Conservation (phyloP, 78 protist species). For the Guillardia theta region DNA sequence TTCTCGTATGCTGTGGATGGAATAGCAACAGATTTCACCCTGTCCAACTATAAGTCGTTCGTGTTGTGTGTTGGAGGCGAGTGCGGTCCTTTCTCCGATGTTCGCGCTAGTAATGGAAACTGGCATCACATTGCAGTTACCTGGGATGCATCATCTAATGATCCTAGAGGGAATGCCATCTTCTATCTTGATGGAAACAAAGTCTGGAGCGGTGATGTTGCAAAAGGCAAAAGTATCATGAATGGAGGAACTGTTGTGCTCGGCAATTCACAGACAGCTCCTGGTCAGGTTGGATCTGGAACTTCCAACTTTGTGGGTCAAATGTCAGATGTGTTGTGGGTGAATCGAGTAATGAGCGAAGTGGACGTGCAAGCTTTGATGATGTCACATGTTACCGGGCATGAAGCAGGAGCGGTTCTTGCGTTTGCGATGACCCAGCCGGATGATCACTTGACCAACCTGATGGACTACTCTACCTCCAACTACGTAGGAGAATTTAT, state of each 20-base stretch:
- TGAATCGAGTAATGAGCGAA: not conserved
- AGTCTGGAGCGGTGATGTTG: not conserved
- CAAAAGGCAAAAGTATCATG: not conserved
- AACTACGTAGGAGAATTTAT: not conserved
- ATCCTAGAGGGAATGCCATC: not conserved
- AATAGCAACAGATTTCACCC: not conserved
- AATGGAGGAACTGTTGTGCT: not conserved
- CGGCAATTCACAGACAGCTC: not conserved
- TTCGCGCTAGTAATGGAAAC: not conserved
- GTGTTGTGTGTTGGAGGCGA: not conserved
- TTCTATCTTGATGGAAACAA: not conserved
- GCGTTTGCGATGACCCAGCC: not conserved
- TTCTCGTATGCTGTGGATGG: not conserved
- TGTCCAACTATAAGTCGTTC: not conserved
- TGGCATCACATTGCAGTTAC: not conserved
- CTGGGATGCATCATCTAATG: not conserved
- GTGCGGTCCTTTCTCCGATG: not conserved
- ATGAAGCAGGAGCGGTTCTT: not conserved
- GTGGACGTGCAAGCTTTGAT: not conserved
- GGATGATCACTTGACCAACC: not conserved
- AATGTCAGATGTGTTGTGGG: not conserved
- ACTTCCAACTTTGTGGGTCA: not conserved
- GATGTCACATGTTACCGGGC: not conserved
- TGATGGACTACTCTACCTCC: not conserved
- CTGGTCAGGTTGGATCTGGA: not conserved